phyloP scores from a whole-genome alignment of 2,329 filamentous ascomycete genomes.

The Aspergillus japonicus region DNA sequence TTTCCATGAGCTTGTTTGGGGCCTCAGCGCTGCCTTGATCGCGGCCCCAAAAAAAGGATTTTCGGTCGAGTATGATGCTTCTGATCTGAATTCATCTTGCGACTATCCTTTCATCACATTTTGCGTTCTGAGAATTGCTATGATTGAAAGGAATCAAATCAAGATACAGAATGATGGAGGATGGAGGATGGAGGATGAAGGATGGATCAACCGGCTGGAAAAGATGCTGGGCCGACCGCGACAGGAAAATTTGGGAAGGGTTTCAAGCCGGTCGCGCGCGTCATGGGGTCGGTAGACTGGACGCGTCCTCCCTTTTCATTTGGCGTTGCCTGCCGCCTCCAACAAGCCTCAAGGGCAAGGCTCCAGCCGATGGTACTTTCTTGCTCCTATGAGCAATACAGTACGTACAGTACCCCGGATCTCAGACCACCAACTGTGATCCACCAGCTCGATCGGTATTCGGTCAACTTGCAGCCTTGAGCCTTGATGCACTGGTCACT shows the following conservation, averaged over 20 bases:
- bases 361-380: too few species aligned
- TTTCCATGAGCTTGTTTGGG: not conserved
- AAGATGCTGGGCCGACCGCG: not conserved
- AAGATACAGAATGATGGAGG: too few species aligned
- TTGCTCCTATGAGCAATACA: too few species aligned
- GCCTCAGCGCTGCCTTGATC: not conserved
- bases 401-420: not conserved
- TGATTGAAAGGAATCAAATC: too few species aligned
- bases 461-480: not conserved
- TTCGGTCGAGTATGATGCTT: too few species aligned
- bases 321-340: slow-evolving; percentile 4
- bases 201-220: not conserved
- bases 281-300: slow-evolving; percentile 1
- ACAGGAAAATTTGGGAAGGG: not conserved
- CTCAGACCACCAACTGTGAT: slow-evolving; percentile 2
- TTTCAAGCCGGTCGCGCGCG: slow-evolving; percentile 8
- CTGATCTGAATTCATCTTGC: too few species aligned
- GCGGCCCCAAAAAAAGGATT: not conserved
- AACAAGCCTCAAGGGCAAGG: not conserved
- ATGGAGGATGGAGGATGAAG: not conserved
- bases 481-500: not conserved
- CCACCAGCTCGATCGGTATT: slow-evolving; percentile 1
- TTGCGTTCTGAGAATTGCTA: too few species aligned
- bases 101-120: too few species aligned
- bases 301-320: slow-evolving; percentile 3